Conservation (phyloP, 1,284 basidiomycete species). For the Apiotrichum gamsii region DNA sequence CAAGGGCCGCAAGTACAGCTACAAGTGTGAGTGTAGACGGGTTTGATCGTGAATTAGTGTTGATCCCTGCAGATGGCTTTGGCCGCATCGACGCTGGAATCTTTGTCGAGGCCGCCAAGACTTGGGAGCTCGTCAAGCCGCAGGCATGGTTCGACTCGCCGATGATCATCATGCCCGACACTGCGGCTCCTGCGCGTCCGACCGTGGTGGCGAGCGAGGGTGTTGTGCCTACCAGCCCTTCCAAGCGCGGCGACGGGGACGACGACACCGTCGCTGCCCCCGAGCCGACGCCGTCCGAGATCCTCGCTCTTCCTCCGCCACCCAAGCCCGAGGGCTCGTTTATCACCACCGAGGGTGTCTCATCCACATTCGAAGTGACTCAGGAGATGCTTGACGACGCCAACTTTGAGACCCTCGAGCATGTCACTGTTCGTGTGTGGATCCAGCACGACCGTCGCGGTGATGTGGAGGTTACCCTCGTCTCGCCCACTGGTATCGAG, state of each 20-base stretch:
- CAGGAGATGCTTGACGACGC: slow-evolving; percentile 61
- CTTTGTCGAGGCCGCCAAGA: slow-evolving; percentile 73
- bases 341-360: slow-evolving; percentile 64
- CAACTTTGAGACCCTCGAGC: slow-evolving; percentile 86
- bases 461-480: slow-evolving; percentile 85
- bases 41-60: too few species aligned
- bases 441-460: slow-evolving; percentile 80
- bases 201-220: background rate
- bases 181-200: slow-evolving; percentile 13
- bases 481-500: slow-evolving; percentile 77
- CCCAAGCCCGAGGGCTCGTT: slow-evolving; percentile 20
- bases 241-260: background rate
- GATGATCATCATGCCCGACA: slow-evolving; percentile 56
- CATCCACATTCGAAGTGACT: slow-evolving; percentile 64
- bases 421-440: slow-evolving; percentile 89
- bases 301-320: slow-evolving; percentile 2
- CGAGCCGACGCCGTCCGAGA: background rate
- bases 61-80: slow-evolving; percentile 71
- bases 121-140: slow-evolving; percentile 85
- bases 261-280: slow-evolving; percentile 9
- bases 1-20: slow-evolving; percentile 75
- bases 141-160: slow-evolving; percentile 82
- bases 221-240: too few species aligned
- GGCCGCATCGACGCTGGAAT: slow-evolving; percentile 79
- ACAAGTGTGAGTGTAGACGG: slow-evolving; percentile 61